Evolutionary conservation across 169 alveolate genomes (phyloP), one percentile per base, ranked within the genome.

Genomic region (Cryptosporidium andersoni): DNA sequence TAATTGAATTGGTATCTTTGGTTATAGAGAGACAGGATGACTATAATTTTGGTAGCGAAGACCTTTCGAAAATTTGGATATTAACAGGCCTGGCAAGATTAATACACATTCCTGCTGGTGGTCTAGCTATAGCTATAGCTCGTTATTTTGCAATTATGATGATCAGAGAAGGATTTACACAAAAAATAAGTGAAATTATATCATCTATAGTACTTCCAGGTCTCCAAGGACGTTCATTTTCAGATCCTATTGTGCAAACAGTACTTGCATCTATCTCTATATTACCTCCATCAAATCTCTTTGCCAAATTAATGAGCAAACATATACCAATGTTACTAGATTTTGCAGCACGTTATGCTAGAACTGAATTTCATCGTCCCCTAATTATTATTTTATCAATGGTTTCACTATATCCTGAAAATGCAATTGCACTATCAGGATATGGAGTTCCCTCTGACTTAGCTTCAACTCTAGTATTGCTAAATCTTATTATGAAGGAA

Each of bases 161-260:
- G 85, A 53, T 58, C 25, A 74, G 51, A 52, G 60, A 74, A 42
- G 85, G 55, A 16, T 36, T 62, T 43, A 66, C 55, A 58, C 55
- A 58, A 11, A 68, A 74, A 25, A 60, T 74, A 16, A 74, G 85
- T 45, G 55, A 74, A 40, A 74, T 74, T 25, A 60, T 74, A 11
- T 48, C 74, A 5, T 58, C 85, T 6, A 42, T 74, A 16, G 68
- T 74, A n/a, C 64, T 74, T 52, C 85, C 85, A 6, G 51, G 64
- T 40, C 68, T 74, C 16, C 55, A 74, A 14, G 85, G 85, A 47
- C 43, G 85, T 7, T 45, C 43, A 6, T 74, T 74, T 56, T 74
- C 85, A 7, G 85, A 74, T 12, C 85, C 85, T 5, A 74, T 74
- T 58, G 85, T 74, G 43, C 85, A 74, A 58, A 74, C 85, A 8